A percentile compares a stretch with the other conserved stretches of the same genome.
phyloP scores from a whole-genome alignment of 176 grass and related monocot genomes.

The Secale cereale region DNA sequence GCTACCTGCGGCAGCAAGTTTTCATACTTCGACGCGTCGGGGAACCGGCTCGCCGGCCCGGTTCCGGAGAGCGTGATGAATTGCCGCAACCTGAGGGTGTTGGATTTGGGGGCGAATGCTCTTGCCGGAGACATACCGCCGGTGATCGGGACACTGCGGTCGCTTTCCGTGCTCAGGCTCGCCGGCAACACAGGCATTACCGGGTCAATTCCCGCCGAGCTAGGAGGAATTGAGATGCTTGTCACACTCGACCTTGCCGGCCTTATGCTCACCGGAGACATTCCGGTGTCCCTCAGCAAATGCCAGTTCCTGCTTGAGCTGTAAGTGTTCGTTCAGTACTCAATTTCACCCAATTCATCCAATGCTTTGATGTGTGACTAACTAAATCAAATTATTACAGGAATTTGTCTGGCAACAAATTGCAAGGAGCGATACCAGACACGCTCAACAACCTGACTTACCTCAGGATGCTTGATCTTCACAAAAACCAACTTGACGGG shows the following conservation, averaged over 20 bases:
- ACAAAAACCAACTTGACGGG: constrained; percentile 54
- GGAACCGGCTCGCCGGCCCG: constrained; percentile 55
- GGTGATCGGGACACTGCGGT: constrained; percentile 57
- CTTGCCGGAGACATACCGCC: constrained; percentile 64
- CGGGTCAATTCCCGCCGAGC: constrained; percentile 55
- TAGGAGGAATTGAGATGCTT: constrained; percentile 78
- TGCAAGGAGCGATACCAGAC: constrained; percentile 63
- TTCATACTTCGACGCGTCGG: constrained; percentile 63
- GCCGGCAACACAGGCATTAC: constrained; percentile 49
- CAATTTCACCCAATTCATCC: neutral
- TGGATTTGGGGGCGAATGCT: constrained; percentile 79
- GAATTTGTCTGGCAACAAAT: constrained; percentile 72
- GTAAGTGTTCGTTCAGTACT: constrained; percentile 53
- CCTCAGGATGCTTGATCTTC: constrained; percentile 75
- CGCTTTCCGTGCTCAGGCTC: constrained; percentile 62
- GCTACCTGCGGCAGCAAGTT: constrained; percentile 53
- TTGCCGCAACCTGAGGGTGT: constrained; percentile 51
- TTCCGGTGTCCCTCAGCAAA: constrained; percentile 65
- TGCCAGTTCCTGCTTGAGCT: constrained; percentile 86
- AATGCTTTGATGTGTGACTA: constrained; percentile 18
- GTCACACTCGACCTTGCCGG: constrained; percentile 66
- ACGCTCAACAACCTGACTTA: constrained; percentile 76
- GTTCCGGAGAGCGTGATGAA: constrained; percentile 52
- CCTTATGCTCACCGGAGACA: constrained; percentile 64
- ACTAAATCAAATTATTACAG: constrained; percentile 45